Conservation (phyloP, 768 basidiomycete species). For the Piloderma croceum region DNA sequence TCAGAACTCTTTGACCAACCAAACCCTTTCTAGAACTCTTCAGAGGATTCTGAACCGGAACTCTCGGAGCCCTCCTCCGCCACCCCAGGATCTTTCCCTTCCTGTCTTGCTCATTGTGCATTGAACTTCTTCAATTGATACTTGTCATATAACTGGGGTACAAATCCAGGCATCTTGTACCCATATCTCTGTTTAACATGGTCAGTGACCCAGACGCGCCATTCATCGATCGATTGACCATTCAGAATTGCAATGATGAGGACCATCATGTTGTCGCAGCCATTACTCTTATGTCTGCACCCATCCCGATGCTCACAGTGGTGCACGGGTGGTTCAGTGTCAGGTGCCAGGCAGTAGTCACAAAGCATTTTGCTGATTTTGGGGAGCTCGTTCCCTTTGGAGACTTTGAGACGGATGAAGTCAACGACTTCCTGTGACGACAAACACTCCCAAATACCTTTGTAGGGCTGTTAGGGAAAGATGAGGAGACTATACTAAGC, state of each 20-base stretch:
- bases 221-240: slow-evolving; percentile 82
- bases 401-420: slow-evolving; percentile 75
- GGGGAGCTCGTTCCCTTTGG: slow-evolving; percentile 69
- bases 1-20: too few relatives aligned
- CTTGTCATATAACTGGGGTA: slow-evolving; percentile 73
- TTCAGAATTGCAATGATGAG: slow-evolving; percentile 84
- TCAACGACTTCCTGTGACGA: slow-evolving; percentile 90
- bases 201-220: slow-evolving; percentile 85
- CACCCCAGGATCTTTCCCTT: too few relatives aligned
- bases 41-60: too few relatives aligned
- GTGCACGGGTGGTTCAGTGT: slow-evolving; percentile 79
- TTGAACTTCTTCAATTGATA: slow-evolving; percentile 59
- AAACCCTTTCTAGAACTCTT: too few relatives aligned
- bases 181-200: slow-evolving; percentile 74
- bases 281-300: too few relatives aligned
- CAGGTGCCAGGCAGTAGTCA: slow-evolving; percentile 90
- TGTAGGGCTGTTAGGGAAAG: slow-evolving; percentile 7
- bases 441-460: slow-evolving; percentile 98
- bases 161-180: slow-evolving; percentile 65
- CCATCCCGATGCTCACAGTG: too few relatives aligned
- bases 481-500: background rate
- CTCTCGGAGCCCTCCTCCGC: too few relatives aligned
- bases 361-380: slow-evolving; percentile 89
- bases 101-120: slow-evolving; percentile 52
- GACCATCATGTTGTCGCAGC: slow-evolving; percentile 99